Conservation (phyloP, 2,329 filamentous ascomycete species). For the Hypoxylon sp. region DNA sequence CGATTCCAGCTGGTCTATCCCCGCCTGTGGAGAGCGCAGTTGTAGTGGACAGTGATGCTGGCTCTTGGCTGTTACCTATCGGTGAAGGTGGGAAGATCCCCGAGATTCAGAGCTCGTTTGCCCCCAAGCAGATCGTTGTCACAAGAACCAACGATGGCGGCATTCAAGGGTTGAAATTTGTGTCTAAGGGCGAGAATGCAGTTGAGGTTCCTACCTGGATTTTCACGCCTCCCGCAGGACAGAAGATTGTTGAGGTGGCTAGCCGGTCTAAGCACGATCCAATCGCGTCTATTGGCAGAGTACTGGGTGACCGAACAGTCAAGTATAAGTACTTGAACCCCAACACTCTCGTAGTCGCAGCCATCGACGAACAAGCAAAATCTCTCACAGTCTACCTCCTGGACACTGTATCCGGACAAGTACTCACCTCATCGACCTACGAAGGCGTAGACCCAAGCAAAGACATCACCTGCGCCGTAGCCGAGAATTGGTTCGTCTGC, state of each 20-base stretch:
- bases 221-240: conserved; percentile 71
- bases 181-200: conserved; percentile 52
- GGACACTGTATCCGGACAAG: conserved; percentile 83
- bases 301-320: conserved; percentile 90
- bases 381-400: conserved; percentile 79
- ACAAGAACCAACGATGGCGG: conserved; percentile 58
- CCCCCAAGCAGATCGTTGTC: conserved; percentile 64
- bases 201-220: conserved; percentile 70
- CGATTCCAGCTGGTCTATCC: conserved; percentile 51
- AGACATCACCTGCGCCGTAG: conserved; percentile 78
- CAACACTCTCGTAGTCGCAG: conserved; percentile 80
- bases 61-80: conserved; percentile 64
- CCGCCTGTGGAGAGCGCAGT: conserved; percentile 57
- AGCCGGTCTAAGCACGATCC: conserved; percentile 80
- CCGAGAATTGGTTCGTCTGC: conserved; percentile 96
- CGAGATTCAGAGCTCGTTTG: conserved; percentile 55
- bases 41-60: conserved; percentile 60
- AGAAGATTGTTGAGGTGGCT: conserved; percentile 74
- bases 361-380: conserved; percentile 65
- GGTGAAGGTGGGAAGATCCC: conserved; percentile 59
- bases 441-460: conserved; percentile 77
- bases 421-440: conserved; percentile 77
- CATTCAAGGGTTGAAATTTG: conserved; percentile 65
- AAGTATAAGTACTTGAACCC: conserved; percentile 97
- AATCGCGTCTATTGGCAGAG: conserved; percentile 92